Evolutionary conservation across 208 protist genomes (phyloP).

Genomic region (Chromosphaera perkinsii): DNA sequence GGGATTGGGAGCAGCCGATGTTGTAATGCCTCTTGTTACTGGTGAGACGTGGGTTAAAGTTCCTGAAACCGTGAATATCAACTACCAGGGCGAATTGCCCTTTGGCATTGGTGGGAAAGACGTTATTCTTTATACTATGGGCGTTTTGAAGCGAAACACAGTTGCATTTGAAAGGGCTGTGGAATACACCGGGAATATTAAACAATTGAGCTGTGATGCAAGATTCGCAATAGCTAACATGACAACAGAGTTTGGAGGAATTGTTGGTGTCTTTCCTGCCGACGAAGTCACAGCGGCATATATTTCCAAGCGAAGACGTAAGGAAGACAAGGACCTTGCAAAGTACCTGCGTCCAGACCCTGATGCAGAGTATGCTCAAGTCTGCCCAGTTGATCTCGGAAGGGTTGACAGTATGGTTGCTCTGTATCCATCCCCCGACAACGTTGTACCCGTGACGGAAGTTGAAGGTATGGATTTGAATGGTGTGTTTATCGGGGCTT

Average conservation of each 20-base stretch:
- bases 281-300: slow-evolving; percentile 4
- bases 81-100: neutral
- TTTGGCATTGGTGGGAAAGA: slow-evolving; percentile 18
- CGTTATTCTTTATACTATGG: slow-evolving; percentile 15
- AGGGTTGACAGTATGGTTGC: slow-evolving; percentile 6
- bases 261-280: slow-evolving; percentile 10
- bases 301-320: neutral
- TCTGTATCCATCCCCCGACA: slow-evolving; percentile 5
- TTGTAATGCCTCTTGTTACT: slow-evolving; percentile 19
- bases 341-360: neutral
- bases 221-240: slow-evolving; percentile 18
- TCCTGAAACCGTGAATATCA: slow-evolving; percentile 7
- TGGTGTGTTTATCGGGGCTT: slow-evolving; percentile 11
- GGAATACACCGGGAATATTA: slow-evolving; percentile 7
- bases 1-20: slow-evolving; percentile 11
- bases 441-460: slow-evolving; percentile 1
- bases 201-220: slow-evolving; percentile 1
- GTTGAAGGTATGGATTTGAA: slow-evolving; percentile 8
- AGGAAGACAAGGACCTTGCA: neutral
- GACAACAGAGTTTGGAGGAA: slow-evolving; percentile 16
- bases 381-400: slow-evolving; percentile 1
- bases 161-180: slow-evolving; percentile 13
- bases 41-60: slow-evolving; percentile 17
- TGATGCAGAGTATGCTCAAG: slow-evolving; percentile 9
- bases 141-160: slow-evolving; percentile 13